phyloP scores from a whole-genome alignment of 73 alveolate genomes.

The Breviolum minutum region DNA sequence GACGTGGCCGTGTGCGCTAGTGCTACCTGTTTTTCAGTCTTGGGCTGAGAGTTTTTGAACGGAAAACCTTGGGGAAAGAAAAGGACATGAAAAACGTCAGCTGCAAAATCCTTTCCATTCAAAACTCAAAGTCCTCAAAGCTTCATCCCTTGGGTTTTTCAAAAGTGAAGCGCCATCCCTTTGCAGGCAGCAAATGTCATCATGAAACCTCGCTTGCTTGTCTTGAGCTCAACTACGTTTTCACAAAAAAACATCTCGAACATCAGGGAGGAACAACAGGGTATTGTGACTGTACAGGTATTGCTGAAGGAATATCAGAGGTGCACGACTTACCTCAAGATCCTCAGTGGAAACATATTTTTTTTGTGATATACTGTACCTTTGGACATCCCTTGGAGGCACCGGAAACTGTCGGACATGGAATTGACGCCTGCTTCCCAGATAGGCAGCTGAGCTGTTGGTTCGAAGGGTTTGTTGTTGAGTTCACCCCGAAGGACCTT shows the following conservation, averaged over 20 bases:
- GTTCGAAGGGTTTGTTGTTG: background rate
- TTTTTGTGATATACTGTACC: background rate
- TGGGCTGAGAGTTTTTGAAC: background rate
- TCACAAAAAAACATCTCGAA: too few relatives aligned
- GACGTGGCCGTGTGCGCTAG: conserved; percentile 84
- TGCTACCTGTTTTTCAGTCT: conserved; percentile 66
- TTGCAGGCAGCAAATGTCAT: conserved; percentile 39
- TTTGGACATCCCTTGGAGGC: conserved; percentile 3
- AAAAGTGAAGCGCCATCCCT: background rate
- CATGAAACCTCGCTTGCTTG: conserved; percentile 57
- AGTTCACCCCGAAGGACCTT: conserved; percentile 26
- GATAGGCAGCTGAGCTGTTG: background rate
- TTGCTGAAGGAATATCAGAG: conserved; percentile 74
- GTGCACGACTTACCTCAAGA: background rate
- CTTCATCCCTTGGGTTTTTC: background rate
- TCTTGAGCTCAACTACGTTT: background rate
- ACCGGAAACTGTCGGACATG: conserved; percentile 7
- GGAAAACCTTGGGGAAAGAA: background rate
- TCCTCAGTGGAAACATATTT: background rate
- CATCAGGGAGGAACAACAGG: background rate
- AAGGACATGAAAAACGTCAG: too few relatives aligned
- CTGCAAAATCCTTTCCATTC: too few relatives aligned
- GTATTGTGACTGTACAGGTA: background rate
- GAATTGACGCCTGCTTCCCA: conserved; percentile 3
- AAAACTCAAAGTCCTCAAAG: background rate